Conservation (phyloP, 2,329 filamentous ascomycete genomes). For the Daldinia sp. region DNA sequence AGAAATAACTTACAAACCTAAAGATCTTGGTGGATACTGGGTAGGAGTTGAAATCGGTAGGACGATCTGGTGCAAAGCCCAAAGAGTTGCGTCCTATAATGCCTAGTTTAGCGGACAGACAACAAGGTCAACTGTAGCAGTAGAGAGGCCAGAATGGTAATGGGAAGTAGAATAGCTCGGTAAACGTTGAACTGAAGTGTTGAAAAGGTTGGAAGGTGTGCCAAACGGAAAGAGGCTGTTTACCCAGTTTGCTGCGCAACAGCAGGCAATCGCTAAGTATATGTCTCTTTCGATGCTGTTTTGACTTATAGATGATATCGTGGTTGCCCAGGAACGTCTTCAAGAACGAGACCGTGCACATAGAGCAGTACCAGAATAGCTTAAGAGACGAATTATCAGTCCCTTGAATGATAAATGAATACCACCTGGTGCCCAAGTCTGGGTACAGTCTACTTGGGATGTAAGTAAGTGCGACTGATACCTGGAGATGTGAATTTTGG, state of each 20-base stretch:
- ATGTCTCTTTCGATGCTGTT: background rate
- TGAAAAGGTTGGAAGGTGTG: background rate
- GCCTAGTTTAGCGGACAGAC: background rate
- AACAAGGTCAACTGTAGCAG: too few relatives aligned
- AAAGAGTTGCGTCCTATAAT: background rate
- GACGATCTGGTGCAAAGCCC: background rate
- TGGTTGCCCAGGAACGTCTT: background rate
- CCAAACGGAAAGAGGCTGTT: background rate
- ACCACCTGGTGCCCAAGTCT: background rate
- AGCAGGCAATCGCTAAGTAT: background rate
- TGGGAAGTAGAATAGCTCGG: background rate
- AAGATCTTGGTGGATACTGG: background rate
- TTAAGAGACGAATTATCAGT: background rate
- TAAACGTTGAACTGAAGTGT: background rate
- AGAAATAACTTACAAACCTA: constrained; percentile 7
- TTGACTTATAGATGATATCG: background rate
- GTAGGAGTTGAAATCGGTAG: background rate
- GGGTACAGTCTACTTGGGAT: background rate
- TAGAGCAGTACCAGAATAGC: background rate
- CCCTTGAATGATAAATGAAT: background rate
- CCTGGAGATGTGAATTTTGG: background rate
- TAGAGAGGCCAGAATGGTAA: background rate
- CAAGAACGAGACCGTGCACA: background rate
- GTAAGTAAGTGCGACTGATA: background rate
- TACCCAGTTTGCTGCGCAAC: background rate